A percentile compares a stretch with the other conserved stretches of the same genome.
Evolutionary conservation across 2,329 filamentous ascomycete species (phyloP).

Genomic region (Xylariaceae sp.): DNA sequence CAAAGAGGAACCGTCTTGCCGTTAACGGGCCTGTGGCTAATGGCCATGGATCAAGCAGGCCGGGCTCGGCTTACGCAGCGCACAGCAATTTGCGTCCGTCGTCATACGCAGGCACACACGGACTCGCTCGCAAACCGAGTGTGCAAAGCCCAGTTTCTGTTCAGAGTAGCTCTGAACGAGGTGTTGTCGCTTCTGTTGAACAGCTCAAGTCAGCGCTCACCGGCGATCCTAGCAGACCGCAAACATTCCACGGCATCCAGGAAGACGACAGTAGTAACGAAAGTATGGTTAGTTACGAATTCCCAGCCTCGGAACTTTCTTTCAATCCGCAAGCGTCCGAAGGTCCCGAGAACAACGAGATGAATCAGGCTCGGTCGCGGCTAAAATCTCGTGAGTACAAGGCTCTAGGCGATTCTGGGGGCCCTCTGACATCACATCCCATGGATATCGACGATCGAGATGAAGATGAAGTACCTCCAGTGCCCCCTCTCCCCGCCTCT

Average conservation of each 20-base stretch:
- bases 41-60: constrained; percentile 38
- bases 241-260: constrained; percentile 38
- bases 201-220: constrained; percentile 60
- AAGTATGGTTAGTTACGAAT: constrained; percentile 68
- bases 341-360: constrained; percentile 26
- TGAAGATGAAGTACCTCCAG: constrained; percentile 46
- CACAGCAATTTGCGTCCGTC: constrained; percentile 49
- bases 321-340: constrained; percentile 45
- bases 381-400: constrained; percentile 33
- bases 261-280: constrained; percentile 54
- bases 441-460: constrained; percentile 28
- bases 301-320: constrained; percentile 62
- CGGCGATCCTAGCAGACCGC: constrained; percentile 44
- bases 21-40: constrained; percentile 47
- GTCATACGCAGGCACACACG: constrained; percentile 40
- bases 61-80: constrained; percentile 46
- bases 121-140: constrained; percentile 47
- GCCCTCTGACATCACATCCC: constrained; percentile 31
- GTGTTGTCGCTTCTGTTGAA: constrained; percentile 57
- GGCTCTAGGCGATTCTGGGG: constrained; percentile 26
- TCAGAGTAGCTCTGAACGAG: constrained; percentile 42
- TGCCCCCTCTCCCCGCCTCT: constrained; percentile 49
- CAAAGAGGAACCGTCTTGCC: constrained; percentile 53
- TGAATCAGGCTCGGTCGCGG: constrained; percentile 1
- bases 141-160: constrained; percentile 48